phyloP scores from a whole-genome alignment of 495 filamentous ascomycete genomes.

The Aspergillus baeticus region DNA sequence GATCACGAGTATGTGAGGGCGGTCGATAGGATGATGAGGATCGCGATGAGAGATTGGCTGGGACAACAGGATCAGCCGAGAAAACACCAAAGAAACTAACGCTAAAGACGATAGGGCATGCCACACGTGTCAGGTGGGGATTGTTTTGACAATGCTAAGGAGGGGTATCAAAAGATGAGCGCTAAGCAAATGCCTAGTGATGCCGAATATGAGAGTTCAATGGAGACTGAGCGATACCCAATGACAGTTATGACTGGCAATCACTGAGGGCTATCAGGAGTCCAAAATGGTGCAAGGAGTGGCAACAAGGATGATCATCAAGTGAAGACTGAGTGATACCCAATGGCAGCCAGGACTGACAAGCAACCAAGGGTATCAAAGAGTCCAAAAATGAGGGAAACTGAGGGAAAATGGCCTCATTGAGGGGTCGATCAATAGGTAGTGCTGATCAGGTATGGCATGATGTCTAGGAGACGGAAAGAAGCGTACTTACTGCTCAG shows the following conservation, averaged over 20 bases:
- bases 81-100: conserved; percentile 39
- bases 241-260: conserved; percentile 1
- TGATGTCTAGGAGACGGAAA: neutral
- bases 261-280: neutral
- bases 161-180: neutral
- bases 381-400: neutral
- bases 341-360: no score
- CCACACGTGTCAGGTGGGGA: conserved; percentile 33
- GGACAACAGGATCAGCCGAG: conserved; percentile 56
- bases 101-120: conserved; percentile 34
- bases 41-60: conserved; percentile 58
- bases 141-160: conserved; percentile 13
- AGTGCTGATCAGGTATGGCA: neutral
- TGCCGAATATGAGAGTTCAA: no score
- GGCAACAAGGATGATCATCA: no score
- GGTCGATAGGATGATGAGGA: conserved; percentile 32
- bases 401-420: neutral
- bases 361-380: conserved; percentile 2
- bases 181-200: no score
- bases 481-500: conserved; percentile 25
- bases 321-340: no score
- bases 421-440: neutral
- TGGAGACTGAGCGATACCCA: conserved; percentile 14
- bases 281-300: no score
- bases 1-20: conserved; percentile 71